Evolutionary conservation across 2,329 filamentous ascomycete genomes (phyloP).

Genomic region (Cladosporium sp.): DNA sequence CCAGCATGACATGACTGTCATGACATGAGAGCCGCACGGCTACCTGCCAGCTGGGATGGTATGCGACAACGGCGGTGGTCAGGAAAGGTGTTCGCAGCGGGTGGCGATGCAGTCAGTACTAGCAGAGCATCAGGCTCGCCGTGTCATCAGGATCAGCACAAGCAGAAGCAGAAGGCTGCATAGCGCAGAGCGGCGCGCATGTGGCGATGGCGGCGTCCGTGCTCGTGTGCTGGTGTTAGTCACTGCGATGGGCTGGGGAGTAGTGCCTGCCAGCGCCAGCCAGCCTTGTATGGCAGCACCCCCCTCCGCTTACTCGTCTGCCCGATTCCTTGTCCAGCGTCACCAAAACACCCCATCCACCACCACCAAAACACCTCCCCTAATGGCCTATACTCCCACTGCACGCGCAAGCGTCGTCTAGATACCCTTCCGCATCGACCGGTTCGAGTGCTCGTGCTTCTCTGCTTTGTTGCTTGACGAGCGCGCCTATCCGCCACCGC

Average conservation of each 20-base stretch:
- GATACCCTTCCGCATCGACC: neutral
- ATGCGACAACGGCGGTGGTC: neutral
- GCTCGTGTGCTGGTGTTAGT: neutral
- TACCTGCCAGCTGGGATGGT: neutral
- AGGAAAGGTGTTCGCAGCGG: neutral
- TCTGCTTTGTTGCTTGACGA: slow-evolving; percentile 2
- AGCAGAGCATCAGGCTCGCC: too few species aligned
- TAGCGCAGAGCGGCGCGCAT: too few species aligned
- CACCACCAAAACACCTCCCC: neutral
- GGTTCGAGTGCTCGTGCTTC: neutral
- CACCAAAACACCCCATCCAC: neutral
- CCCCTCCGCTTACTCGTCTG: neutral
- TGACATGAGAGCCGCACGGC: neutral
- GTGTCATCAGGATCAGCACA: too few species aligned
- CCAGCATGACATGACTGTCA: neutral
- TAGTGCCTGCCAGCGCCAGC: neutral
- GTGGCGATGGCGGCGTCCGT: too few species aligned
- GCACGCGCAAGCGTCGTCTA: slow-evolving; percentile 4
- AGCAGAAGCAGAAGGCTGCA: too few species aligned
- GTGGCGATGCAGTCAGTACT: neutral
- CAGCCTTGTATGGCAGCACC: neutral
- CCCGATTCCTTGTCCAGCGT: neutral
- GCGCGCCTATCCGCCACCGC: slow-evolving; percentile 1
- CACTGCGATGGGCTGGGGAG: neutral
- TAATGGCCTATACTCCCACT: neutral